Evolutionary conservation across 495 filamentous ascomycete genomes (phyloP), one percentile per base, ranked within the genome.

Genomic region (Penicillium malachiteum): DNA sequence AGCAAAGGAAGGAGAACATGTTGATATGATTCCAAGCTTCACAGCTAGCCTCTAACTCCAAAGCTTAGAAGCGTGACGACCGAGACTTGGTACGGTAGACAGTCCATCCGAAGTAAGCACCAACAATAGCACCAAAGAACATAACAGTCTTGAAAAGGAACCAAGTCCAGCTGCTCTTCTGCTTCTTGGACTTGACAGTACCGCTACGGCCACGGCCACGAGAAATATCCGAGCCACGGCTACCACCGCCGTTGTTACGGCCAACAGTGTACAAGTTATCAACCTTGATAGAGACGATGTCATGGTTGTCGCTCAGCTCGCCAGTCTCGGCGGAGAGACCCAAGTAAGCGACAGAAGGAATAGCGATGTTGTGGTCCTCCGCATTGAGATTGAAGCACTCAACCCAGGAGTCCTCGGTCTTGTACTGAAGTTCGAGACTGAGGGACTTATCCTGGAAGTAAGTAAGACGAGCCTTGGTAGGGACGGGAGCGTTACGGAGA

Each of bases 391-490:
- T 84, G 78, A 97, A 97, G 79, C 95, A 99, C 30, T 88, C 79
- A 50, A 84, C 86, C 95, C 95, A 99, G 60, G 89, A 81, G 59
- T 86, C 85, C 64, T 93, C 90, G 42, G 75, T 74, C 78, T 96
- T 97, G 81, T 97, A 97, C 73, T 93, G 89, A 44, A 99, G 78
- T 58, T 97, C 92, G 57, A 97, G 83, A 58, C 88, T 91, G 59
- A 98, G 77, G 50, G 87, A 88, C 69, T 93, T 90, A 73, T 99
- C 95, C 73, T 96, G 90, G 79, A 96, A 96, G 80, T 97, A 97
- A 38, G 92, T 97, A 57, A 99, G 76, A 55, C 83, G 85, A 50
- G 90, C 82, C 70, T 92, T 95, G 40, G 94, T 97, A 30, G 92
- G 87, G 45, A 91, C 70, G 40, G 79, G 79, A 44, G 86, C 83